Percentiles rank a stretch among this genome's conserved stretches.
phyloP scores from a whole-genome alignment of 164 flowering plant genomes.

The Macadamia tetraphylla region DNA sequence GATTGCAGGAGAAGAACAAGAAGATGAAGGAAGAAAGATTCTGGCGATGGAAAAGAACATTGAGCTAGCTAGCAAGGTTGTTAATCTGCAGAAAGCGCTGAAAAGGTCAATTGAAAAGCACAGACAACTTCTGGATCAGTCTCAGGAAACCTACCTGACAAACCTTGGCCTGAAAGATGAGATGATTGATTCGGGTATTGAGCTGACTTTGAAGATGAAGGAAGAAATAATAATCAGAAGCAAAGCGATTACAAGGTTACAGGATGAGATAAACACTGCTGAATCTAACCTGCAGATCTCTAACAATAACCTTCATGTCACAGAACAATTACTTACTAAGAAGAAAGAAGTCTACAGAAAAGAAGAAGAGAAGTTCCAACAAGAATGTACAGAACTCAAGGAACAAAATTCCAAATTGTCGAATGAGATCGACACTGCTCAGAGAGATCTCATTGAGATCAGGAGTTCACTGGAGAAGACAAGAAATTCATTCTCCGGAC shows the following conservation, averaged over 20 bases:
- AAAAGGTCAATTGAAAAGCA: too few relatives aligned
- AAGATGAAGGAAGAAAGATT: not conserved
- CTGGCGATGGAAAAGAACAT: too few relatives aligned
- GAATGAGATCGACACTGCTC: constrained; percentile 8
- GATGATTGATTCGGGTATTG: constrained; percentile 4
- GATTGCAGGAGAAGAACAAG: constrained; percentile 18
- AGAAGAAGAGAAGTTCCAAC: constrained; percentile 19
- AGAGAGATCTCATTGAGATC: constrained; percentile 19
- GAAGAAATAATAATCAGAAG: too few relatives aligned
- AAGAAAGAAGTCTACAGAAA: constrained; percentile 35
- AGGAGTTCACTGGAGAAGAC: constrained; percentile 19
- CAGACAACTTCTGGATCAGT: too few relatives aligned
- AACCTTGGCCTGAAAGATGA: too few relatives aligned
- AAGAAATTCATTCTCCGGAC: constrained; percentile 12
- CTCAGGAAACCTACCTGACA: too few relatives aligned
- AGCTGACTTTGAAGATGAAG: constrained; percentile 13
- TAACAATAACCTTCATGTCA: constrained; percentile 42
- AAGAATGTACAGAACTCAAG: constrained; percentile 29
- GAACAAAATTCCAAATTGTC: constrained; percentile 11
- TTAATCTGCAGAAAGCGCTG: too few relatives aligned
- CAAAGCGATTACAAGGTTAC: constrained; percentile 7
- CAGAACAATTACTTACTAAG: constrained; percentile 56
- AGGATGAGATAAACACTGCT: constrained; percentile 5
- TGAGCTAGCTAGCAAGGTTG: too few relatives aligned
- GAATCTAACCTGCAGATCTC: constrained; percentile 48